Evolutionary conservation across 495 filamentous ascomycete genomes (phyloP).

Genomic region (Xylaria bambusicola): DNA sequence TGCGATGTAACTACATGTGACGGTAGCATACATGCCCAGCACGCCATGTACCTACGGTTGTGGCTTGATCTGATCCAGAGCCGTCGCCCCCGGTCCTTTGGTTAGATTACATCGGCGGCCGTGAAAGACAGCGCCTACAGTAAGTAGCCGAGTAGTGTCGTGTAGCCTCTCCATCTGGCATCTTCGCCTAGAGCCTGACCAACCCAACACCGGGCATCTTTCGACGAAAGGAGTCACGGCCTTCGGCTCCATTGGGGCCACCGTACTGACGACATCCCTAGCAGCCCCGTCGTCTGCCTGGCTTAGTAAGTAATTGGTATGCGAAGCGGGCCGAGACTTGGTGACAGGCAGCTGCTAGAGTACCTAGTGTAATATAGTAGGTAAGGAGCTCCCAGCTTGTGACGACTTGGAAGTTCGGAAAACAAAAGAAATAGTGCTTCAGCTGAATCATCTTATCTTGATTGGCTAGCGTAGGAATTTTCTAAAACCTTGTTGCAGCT

Average conservation of each 20-base stretch:
- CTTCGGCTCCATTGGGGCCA: not conserved
- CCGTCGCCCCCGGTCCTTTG: not conserved
- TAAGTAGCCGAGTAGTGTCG: no score
- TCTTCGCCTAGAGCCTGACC: not conserved
- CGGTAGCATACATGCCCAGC: not conserved
- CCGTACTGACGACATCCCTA: no score
- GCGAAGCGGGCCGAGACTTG: not conserved
- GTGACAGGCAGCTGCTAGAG: no score
- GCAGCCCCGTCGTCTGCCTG: not conserved
- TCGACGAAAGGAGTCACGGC: not conserved
- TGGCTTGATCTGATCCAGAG: slow-evolving; percentile 17
- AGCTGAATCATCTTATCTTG: not conserved
- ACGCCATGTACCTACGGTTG: slow-evolving; percentile 4
- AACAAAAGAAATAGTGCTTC: slow-evolving; percentile 7
- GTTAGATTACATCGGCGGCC: slow-evolving; percentile 5
- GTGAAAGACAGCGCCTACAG: not conserved
- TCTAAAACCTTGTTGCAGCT: not conserved
- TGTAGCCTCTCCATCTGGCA: not conserved
- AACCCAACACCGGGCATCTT: slow-evolving; percentile 5
- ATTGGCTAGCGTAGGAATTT: no score
- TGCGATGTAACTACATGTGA: slow-evolving; percentile 15
- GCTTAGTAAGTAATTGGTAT: slow-evolving; percentile 11
- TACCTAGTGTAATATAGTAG: no score
- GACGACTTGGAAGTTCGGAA: not conserved
- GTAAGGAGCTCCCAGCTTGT: not conserved